Evolutionary conservation across 2,329 filamentous ascomycete genomes (phyloP).

Genomic region (Sporothrix globosa): DNA sequence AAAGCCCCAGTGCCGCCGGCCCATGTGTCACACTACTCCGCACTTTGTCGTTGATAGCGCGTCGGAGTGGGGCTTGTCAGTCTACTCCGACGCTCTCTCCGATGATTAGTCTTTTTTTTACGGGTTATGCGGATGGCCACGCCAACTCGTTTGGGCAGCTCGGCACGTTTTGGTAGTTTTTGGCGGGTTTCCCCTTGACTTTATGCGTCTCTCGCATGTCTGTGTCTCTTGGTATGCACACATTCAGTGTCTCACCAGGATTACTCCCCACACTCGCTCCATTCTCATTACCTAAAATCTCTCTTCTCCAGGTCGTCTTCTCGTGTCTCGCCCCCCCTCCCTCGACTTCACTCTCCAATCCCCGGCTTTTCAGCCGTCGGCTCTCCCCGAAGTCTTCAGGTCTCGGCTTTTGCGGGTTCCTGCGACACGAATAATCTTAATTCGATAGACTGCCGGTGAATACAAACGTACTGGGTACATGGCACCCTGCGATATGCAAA

Average conservation of each 20-base stretch:
- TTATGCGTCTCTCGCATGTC: not conserved
- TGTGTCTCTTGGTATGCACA: not conserved
- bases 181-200: not conserved
- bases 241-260: too few relatives aligned
- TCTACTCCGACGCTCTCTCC: constrained; percentile 9
- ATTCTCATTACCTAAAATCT: constrained; percentile 9
- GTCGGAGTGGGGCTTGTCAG: constrained; percentile 2
- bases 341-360: too few relatives aligned
- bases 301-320: not conserved
- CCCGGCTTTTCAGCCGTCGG: too few relatives aligned
- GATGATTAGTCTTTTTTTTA: not conserved
- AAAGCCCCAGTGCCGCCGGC: too few relatives aligned
- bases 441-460: not conserved
- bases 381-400: too few relatives aligned
- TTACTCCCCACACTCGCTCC: not conserved
- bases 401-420: not conserved
- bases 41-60: constrained; percentile 19
- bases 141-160: constrained; percentile 12
- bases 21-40: not conserved
- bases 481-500: too few relatives aligned
- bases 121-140: too few relatives aligned
- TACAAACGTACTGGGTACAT: too few relatives aligned
- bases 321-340: not conserved
- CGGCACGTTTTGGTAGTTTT: not conserved
- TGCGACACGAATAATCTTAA: not conserved